Evolutionary conservation across 257 asterid genomes (phyloP).

Genomic region (Penstemon davidsonii): DNA sequence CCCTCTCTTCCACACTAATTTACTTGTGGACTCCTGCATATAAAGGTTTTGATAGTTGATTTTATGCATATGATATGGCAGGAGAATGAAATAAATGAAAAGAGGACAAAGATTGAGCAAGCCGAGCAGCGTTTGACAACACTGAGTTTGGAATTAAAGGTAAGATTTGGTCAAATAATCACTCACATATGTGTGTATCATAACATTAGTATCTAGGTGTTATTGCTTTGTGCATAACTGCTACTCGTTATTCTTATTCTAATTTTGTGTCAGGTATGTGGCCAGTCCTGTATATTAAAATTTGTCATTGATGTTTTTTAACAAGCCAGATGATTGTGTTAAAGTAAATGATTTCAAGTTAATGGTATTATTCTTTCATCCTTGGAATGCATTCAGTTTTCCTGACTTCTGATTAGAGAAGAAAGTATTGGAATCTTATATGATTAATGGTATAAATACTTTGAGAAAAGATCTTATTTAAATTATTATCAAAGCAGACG

Average conservation of each 20-base stretch:
- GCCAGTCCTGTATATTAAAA: neutral
- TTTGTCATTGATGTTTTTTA: neutral
- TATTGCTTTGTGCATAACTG: slow-evolving; percentile 5
- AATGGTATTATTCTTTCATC: slow-evolving; percentile 11
- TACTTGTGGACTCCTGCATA: neutral
- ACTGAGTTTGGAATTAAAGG: slow-evolving; percentile 80
- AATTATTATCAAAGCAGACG: neutral
- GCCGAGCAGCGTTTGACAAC: slow-evolving; percentile 87
- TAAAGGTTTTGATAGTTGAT: slow-evolving; percentile 23
- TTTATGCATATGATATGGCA: slow-evolving; percentile 36
- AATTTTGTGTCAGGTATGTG: neutral
- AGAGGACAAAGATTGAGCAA: slow-evolving; percentile 67
- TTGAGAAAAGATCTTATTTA: slow-evolving; percentile 14
- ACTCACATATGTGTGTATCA: neutral
- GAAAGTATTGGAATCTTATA: neutral
- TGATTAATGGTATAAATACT: neutral
- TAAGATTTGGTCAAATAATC: slow-evolving; percentile 32
- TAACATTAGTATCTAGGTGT: slow-evolving; percentile 1
- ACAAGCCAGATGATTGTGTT: neutral
- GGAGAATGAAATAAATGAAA: slow-evolving; percentile 85
- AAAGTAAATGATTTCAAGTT: slow-evolving; percentile 1
- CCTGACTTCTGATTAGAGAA: neutral
- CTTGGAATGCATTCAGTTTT: neutral
- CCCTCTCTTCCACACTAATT: slow-evolving; percentile 14
- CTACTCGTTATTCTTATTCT: neutral